phyloP scores from a whole-genome alignment of 2,329 filamentous ascomycete species.

The Ustulina deusta region DNA sequence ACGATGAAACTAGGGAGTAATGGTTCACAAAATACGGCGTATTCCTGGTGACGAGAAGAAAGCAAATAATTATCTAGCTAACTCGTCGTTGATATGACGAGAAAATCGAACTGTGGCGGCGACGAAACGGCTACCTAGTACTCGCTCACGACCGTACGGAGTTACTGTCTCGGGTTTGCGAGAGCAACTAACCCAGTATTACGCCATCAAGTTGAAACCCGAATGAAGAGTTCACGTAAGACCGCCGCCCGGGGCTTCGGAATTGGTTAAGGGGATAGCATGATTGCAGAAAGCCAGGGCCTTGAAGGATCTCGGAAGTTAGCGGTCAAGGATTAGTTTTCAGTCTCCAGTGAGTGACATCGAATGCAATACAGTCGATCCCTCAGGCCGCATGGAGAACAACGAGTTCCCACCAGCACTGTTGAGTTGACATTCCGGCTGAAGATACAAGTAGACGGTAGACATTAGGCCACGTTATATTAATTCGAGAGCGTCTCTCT shows the following conservation, averaged over 20 bases:
- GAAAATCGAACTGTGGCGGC: not conserved
- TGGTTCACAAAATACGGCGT: not conserved
- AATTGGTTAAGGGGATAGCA: not conserved
- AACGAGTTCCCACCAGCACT: not conserved
- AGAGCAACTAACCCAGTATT: not conserved
- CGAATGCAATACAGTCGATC: not conserved
- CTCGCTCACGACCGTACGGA: not conserved
- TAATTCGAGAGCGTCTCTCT: too few species aligned
- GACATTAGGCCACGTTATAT: too few species aligned
- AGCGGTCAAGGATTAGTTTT: slow-evolving; percentile 22
- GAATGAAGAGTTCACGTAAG: not conserved
- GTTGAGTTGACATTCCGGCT: not conserved
- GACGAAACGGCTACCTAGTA: not conserved
- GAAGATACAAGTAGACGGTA: too few species aligned
- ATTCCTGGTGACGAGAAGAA: not conserved
- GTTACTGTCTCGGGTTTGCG: slow-evolving; percentile 3
- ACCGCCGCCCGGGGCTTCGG: not conserved
- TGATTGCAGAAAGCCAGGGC: not conserved
- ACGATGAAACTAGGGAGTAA: not conserved
- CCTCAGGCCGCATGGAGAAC: not conserved
- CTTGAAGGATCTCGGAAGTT: not conserved
- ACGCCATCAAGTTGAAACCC: not conserved
- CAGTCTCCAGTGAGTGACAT: not conserved
- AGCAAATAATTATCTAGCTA: not conserved
- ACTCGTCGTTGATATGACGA: not conserved